These are phyloP conservation scores for Plasmodium coatneyi DNA, from an alignment of 169 alveolate genomes.

Conservation along the genomic window DNA sequence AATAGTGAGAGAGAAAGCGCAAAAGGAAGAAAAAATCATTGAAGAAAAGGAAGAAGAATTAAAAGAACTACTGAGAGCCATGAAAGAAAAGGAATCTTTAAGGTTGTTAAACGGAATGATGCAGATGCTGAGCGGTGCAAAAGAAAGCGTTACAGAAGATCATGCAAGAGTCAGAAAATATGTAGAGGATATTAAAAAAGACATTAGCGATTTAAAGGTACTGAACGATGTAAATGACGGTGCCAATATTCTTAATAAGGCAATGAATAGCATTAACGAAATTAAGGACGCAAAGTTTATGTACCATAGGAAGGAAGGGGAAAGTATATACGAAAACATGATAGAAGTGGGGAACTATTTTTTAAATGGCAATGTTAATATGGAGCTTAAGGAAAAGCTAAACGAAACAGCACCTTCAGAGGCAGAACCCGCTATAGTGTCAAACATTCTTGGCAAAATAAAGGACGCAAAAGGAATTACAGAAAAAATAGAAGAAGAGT, in stretches of 20 bases:
- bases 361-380: background rate
- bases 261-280: background rate
- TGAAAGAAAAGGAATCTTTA: background rate
- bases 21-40: background rate
- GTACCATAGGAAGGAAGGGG: constrained; percentile 5
- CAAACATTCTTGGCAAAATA: background rate
- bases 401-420: background rate
- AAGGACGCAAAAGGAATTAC: background rate
- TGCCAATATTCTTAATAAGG: background rate
- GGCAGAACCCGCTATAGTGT: background rate
- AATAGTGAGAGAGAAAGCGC: background rate
- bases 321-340: constrained; percentile 12
- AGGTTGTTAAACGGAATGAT: constrained; percentile 10
- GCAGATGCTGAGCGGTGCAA: background rate
- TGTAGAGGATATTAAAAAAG: background rate
- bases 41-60: background rate
- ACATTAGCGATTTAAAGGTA: background rate
- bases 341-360: background rate
- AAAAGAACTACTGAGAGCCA: background rate
- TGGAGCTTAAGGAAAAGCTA: background rate
- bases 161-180: background rate
- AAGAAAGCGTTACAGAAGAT: background rate
- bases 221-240: background rate
- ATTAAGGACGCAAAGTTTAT: background rate
- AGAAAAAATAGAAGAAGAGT: background rate